A percentile compares a stretch with the other conserved stretches of the same genome.
phyloP scores from a whole-genome alignment of 306 rosid species.

The Trichosanthes cucumerina region DNA sequence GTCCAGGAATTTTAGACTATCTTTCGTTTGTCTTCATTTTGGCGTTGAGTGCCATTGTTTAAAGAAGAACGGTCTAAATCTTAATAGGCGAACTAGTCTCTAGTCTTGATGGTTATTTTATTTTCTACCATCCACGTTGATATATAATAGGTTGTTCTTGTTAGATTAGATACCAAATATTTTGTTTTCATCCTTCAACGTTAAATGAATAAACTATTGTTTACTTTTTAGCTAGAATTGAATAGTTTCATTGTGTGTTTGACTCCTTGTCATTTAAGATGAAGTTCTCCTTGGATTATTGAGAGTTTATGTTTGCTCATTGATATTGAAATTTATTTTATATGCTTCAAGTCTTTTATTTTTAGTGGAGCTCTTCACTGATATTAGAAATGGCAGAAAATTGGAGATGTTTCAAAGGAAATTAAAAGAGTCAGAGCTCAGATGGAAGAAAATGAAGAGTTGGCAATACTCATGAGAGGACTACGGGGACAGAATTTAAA shows the following conservation, averaged over 20 bases:
- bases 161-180: neutral
- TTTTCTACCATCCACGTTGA: neutral
- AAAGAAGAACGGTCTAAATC: neutral
- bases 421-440: constrained; percentile 92
- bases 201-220: neutral
- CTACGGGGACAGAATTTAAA: constrained; percentile 80
- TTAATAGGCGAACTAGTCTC: neutral
- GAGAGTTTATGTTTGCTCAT: neutral
- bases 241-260: neutral
- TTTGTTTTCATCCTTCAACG: neutral
- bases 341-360: neutral
- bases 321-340: neutral
- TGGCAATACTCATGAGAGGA: constrained; percentile 89
- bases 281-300: neutral
- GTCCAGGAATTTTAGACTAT: neutral
- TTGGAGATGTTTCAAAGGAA: constrained; percentile 90
- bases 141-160: neutral
- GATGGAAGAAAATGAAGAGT: constrained; percentile 88
- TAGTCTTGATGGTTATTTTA: neutral
- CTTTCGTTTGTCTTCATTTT: neutral
- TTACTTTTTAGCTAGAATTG: neutral
- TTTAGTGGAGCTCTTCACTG: neutral
- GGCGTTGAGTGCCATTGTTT: neutral
- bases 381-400: constrained; percentile 36
- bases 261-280: neutral